Evolutionary conservation across 176 grass and related monocot species (phyloP), one percentile per base, ranked within the genome.

Genomic region (Aechmea fasciata): DNA sequence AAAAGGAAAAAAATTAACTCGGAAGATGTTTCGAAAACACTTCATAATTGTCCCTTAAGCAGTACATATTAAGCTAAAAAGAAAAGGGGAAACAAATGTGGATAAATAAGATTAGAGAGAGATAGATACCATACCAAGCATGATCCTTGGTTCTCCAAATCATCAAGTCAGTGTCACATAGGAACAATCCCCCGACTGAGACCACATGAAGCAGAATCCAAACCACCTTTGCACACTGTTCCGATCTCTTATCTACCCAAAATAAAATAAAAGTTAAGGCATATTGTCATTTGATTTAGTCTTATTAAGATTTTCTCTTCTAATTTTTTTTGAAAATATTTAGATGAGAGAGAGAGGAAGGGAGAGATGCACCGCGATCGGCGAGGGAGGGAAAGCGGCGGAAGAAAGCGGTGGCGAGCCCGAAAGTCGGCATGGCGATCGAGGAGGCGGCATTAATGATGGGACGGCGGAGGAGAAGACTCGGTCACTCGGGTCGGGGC

Each of bases 61-160:
- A 26, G 25, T 26, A 26, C 25, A 26, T 26, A 49, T 41, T 22
- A 12, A 19, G 65, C 20, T 23, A 29, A 52, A n/a, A 51, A 63
- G n/a, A n/a, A 52, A 67, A 28, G 47, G 49, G n/a, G n/a, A 70
- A 57, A 7, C 5, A 15, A 71, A 64, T 65, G 70, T 17, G 22
- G 29, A 71, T 18, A 63, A 20, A 71, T 52, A 57, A 49, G 23
- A 79, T 50, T 41, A 41, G 5, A 41, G n/a, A 64, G 23, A 13
- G 59, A 14, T 23, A n/a, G n/a, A n/a, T n/a, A n/a, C n/a, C n/a
- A 23, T 77, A 83, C 80, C 80, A 83, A 24, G 57, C 67, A 59
- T 77, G 26, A 47, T 77, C 61, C 52, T 53, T 48, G 33, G 73
- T 72, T 71, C 54, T 69, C 64, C 64, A 48, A 48, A 71, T 49